Evolutionary conservation across 345 rosid genomes (phyloP).

Genomic region (Ricinus communis): DNA sequence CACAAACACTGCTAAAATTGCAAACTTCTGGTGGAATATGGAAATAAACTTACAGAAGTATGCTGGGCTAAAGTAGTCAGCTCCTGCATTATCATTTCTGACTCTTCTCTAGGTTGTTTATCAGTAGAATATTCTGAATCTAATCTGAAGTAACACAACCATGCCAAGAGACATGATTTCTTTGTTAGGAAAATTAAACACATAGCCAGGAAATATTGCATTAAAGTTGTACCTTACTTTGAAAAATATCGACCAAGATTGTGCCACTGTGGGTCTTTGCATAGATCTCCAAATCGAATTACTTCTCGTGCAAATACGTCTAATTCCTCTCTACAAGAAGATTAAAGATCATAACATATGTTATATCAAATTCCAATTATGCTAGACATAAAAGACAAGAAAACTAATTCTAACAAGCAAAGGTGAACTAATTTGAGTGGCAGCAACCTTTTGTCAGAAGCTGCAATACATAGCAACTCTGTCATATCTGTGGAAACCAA

Average conservation of each 20-base stretch:
- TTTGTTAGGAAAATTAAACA: constrained; percentile 1
- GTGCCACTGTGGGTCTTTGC: constrained; percentile 92
- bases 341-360: neutral
- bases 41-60: constrained; percentile 67
- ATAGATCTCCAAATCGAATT: constrained; percentile 78
- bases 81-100: constrained; percentile 66
- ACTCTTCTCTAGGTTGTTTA: constrained; percentile 47
- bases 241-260: constrained; percentile 68
- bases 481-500: constrained; percentile 64
- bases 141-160: constrained; percentile 50
- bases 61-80: constrained; percentile 64
- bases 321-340: constrained; percentile 70
- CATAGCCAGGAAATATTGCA: neutral
- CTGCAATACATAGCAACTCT: constrained; percentile 73
- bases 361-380: neutral
- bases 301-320: constrained; percentile 74
- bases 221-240: constrained; percentile 46
- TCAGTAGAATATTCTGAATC: constrained; percentile 48
- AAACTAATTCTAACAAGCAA: constrained; percentile 15
- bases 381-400: neutral
- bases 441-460: constrained; percentile 84
- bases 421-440: constrained; percentile 11
- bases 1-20: neutral
- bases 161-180: constrained; percentile 19
- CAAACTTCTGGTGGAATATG: neutral